These are phyloP conservation scores for Periglandula ipomoeae DNA, from an alignment of 2,329 filamentous ascomycete genomes.

Conservation along the genomic window DNA sequence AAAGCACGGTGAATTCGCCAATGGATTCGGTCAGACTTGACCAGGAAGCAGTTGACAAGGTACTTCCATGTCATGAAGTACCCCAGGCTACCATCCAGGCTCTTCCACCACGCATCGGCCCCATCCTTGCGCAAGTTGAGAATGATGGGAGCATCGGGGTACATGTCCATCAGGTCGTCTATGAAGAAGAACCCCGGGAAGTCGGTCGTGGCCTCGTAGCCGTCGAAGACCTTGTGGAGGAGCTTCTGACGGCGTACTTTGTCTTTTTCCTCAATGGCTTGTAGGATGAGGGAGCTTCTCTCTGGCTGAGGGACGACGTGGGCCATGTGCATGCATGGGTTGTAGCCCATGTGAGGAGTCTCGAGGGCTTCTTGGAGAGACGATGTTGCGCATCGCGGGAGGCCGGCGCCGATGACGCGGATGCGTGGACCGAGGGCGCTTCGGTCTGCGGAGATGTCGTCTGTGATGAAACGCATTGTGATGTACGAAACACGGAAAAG, in stretches of 20 bases:
- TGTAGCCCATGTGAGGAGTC: conserved; percentile 15
- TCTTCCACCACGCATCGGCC: conserved; percentile 17
- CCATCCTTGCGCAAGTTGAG: conserved; percentile 21
- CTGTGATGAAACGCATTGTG: conserved; percentile 14
- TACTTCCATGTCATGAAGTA: too few species aligned
- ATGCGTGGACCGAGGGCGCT: conserved; percentile 11
- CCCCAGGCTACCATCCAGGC: conserved; percentile 14
- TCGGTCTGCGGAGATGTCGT: conserved; percentile 11
- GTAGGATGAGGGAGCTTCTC: too few species aligned
- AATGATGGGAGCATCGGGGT: conserved; percentile 22
- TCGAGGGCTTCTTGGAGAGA: conserved; percentile 26
- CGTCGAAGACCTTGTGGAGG: too few species aligned
- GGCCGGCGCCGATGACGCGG: conserved; percentile 20
- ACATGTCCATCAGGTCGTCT: too few species aligned
- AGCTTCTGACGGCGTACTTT: too few species aligned
- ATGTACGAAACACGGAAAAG: too few species aligned
- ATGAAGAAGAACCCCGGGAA: conserved; percentile 22
- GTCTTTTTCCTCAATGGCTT: too few species aligned
- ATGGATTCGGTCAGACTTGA: too few species aligned
- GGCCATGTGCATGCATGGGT: conserved; percentile 25
- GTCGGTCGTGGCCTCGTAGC: conserved; percentile 20
- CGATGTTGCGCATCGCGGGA: conserved; percentile 26
- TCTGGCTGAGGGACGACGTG: too few species aligned
- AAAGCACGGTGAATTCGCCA: too few species aligned
- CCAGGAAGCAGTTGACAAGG: too few species aligned